Evolutionary conservation across 2,329 filamentous ascomycete species (phyloP), one percentile per base, ranked within the genome.

Genomic region (Colletotrichum tofieldiae): DNA sequence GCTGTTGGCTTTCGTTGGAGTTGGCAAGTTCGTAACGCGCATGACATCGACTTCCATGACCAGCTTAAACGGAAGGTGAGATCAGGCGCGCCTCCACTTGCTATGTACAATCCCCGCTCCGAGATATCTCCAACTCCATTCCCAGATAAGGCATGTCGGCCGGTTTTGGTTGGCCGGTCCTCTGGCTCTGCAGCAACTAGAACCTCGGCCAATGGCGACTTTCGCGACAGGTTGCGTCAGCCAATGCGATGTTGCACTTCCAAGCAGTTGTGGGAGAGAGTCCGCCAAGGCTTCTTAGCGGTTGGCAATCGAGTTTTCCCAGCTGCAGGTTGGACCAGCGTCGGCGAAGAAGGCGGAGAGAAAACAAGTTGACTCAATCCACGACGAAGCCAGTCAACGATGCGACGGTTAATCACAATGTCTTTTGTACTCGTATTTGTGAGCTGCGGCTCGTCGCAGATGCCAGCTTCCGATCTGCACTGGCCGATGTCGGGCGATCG

Each of bases 91-190:
- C 58, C 59, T 69, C 69, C 69, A 68, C 58, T 58, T 60, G 23
- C 23, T 2, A 26, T 37, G 37, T 64, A 58, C 69, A 58, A 63
- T 37, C 69, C 69, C 69, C 52, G 69, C 69, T 72, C 69, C 69
- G 56, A 72, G 56, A 54, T 63, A 64, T 26, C 43, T 18, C 54
- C 65, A 47, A 49, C 45, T 39, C 59, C 51, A 63, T 58, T 71
- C 58, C 69, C 65, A 64, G 65, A 69, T 72, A 63, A 61, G 69
- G 69, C 51, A 64, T 9, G 52, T 47, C 67, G 37, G 47, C 69
- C 69, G 65, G 39, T 26, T 47, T 16, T 26, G n/a, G 35, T n/a
- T 51, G 59, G 43, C n/a, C 5, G 23, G 29, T 20, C 29, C n/a
- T 12, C 14, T 49, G 58, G 20, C n/a, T 12, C 14, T 49, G 58